Base-by-base conservation (phyloP, 306 rosid species). In the Erythrophleum fordii region DNA sequence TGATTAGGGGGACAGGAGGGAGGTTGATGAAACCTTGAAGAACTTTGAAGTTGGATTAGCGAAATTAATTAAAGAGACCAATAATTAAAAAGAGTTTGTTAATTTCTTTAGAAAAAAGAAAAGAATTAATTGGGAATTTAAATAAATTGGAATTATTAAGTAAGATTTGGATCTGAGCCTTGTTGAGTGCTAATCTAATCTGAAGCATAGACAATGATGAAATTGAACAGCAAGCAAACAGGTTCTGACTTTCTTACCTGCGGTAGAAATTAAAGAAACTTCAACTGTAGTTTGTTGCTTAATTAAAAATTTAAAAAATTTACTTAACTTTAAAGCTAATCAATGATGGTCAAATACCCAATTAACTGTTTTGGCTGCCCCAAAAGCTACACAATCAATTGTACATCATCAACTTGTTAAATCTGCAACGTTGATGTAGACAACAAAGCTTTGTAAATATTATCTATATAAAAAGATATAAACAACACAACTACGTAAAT, bases 101-200 rank as follows among this genome's bases (percentile, higher is more conserved):
- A 53, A 69, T n/a, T 37, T 22, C 69, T n/a, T 61, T 5, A 11
- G 23, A 20, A 8, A 34, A 75, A 75, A 41, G 61, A 34, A 62
- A 77, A 16, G 61, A 72, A 65, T 77, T 78, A 78, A 56, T 78
- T 48, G 77, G 74, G 62, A 68, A 60, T 68, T 83, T 73, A 66
- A 74, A 83, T 49, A 49, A 35, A 0, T 5, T 12, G 23, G 52
- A 59, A 48, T 82, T 59, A 35, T 78, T 75, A 62, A 83, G 52
- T 58, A 29, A 25, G 87, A 79, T 84, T 84, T 84, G 84, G 81
- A 84, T 84, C 81, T 69, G 64, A 49, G 59, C 56, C 75, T 52
- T 14, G 62, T 35, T 18, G 39, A 66, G 3, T 68, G 45, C 51
- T 42, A 22, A 20, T 41, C 51, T 42, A 22, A 20, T 41, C 37